Evolutionary conservation across 1,284 basidiomycete species (phyloP).

Genomic region (Microbotryum scabiosae): DNA sequence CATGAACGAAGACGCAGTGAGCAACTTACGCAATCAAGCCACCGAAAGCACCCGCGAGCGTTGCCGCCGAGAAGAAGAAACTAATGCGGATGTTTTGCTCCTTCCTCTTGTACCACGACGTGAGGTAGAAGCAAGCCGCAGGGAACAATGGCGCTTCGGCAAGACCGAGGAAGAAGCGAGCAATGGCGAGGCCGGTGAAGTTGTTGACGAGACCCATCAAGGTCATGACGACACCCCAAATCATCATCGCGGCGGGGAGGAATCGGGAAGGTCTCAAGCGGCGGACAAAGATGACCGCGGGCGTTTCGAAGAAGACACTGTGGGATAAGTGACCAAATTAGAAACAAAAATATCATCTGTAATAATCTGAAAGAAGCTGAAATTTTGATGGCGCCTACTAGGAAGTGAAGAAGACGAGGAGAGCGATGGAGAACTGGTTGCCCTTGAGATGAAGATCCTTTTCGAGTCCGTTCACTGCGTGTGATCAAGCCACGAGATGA

Average conservation of each 20-base stretch:
- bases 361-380: neutral
- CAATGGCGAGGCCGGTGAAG: constrained; percentile 40
- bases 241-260: constrained; percentile 31
- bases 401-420: constrained; percentile 33
- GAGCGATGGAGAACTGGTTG: constrained; percentile 8
- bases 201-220: constrained; percentile 43
- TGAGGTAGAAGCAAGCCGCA: constrained; percentile 39
- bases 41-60: constrained; percentile 43
- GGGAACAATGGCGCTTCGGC: constrained; percentile 38
- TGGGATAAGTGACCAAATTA: neutral
- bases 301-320: constrained; percentile 1
- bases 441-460: constrained; percentile 40
- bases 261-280: constrained; percentile 35
- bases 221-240: constrained; percentile 40
- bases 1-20: too few species aligned
- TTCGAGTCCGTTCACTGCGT: constrained; percentile 37
- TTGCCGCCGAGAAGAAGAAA: constrained; percentile 45
- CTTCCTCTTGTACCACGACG: constrained; percentile 42
- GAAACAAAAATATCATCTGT: constrained; percentile 10
- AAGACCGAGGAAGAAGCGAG: constrained; percentile 42
- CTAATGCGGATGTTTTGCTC: constrained; percentile 42
- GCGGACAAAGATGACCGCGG: constrained; percentile 18
- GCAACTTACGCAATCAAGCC: neutral
- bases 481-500: neutral
- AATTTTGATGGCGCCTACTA: neutral